Base-by-base conservation (phyloP, 495 filamentous ascomycete genomes). In the Penicillium dipodomyicola region DNA sequence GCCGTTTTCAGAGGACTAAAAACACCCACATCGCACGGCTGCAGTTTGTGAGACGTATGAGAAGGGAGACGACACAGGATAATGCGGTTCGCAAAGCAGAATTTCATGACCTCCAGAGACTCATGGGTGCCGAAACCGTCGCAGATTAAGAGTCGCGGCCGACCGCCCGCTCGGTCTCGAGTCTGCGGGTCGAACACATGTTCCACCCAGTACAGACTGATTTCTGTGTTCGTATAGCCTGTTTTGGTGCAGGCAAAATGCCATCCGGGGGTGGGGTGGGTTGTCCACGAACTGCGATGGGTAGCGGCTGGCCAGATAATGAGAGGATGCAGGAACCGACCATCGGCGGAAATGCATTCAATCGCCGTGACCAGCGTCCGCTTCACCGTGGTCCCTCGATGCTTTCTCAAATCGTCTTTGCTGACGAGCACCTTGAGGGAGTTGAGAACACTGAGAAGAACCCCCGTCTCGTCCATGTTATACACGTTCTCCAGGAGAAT, bases 281-380 rank as follows among this genome's bases (percentile, higher is more conserved):
- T 67, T 22, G 63, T 72, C 70, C 60, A 71, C 32, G 46, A 43
- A 44, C 50, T 52, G 40, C 52, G 48, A 35, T 56, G 23, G 6
- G 61, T 71, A 40, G 65, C 64, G 29, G 71, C 70, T 53, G 65
- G 71, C 71, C 64, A 73, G 61, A 75, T 73, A 53, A 73, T 70
- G 27, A 73, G 61, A 59, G 67, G 64, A 43, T 56, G 12, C 11
- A 69, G 59, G 53, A 37, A 61, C n/a, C 48, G 54, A 25, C 58
- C 44, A 58, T 60, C 63, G 49, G 60, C 69, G 49, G 63, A 67
- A 20, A 74, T 72, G 46, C 60, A 75, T 61, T 62, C 46, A 42
- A 62, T 45, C n/a, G 55, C 59, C 5, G 51, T 76, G 32, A 76
- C 66, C 15, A 65, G 57, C 47, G 59, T 72, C 48, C 58, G 52